These are phyloP conservation scores for Dactylellina parvicollis DNA, from an alignment of 2,329 filamentous ascomycete species.

Conservation along the genomic window DNA sequence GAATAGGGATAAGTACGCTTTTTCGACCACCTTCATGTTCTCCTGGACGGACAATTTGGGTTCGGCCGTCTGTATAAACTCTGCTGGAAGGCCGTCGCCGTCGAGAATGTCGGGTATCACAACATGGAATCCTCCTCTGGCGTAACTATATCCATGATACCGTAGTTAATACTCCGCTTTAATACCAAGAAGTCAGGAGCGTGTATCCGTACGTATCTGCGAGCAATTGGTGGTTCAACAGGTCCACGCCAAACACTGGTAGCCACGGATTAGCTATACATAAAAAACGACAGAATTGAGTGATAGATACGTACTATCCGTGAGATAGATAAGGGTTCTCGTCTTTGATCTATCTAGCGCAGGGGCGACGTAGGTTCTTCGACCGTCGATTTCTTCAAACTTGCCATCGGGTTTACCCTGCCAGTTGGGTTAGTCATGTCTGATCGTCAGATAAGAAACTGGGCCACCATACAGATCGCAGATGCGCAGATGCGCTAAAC, in stretches of 20 bases:
- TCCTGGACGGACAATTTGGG: conserved; percentile 38
- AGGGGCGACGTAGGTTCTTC: conserved; percentile 37
- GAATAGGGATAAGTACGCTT: conserved; percentile 13
- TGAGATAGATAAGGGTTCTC: conserved; percentile 43
- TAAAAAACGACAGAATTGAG: neutral
- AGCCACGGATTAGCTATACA: neutral
- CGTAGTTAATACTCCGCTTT: neutral
- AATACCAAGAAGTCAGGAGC: neutral
- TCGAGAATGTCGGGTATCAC: conserved; percentile 46
- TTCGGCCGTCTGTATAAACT: conserved; percentile 38
- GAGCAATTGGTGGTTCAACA: conserved; percentile 42
- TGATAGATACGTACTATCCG: conserved; percentile 24
- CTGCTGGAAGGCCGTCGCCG: conserved; percentile 31
- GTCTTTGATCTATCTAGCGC: conserved; percentile 43
- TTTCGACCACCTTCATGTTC: conserved; percentile 33
- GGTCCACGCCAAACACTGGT: conserved; percentile 43
- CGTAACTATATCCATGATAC: conserved; percentile 16
- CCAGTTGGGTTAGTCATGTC: neutral
- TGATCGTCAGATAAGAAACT: neutral
- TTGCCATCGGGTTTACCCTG: conserved; percentile 37
- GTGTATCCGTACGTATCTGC: conserved; percentile 35
- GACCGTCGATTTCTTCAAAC: conserved; percentile 42
- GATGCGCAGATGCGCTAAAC: conserved; percentile 26
- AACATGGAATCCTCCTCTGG: conserved; percentile 43
- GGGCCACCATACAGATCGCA: conserved; percentile 12